Evolutionary conservation across 345 rosid genomes (phyloP), one percentile per base, ranked within the genome.

Genomic region (Leavenworthia alabamica): DNA sequence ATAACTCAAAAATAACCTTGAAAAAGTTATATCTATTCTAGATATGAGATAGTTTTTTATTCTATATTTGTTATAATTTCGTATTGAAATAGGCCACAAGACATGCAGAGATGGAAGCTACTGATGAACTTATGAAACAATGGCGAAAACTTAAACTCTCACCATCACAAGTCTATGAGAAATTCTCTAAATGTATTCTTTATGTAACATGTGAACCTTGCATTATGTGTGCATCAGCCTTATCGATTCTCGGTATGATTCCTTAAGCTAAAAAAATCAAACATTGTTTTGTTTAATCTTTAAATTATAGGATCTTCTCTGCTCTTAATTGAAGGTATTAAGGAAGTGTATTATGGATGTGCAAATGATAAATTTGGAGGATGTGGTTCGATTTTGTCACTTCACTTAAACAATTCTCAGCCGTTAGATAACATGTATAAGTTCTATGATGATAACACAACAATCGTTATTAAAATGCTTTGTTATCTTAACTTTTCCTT

Each of bases 31-130:
- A 7, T 22, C 0, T 56, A 35, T 14, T 32, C 23, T 31, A n/a
- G 29, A 6, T 13, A n/a, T 31, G 22, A 16, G 10, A 22, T 41
- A 12, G 16, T 20, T 20, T 20, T 20, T 29, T 37, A 37, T 10
- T 7, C 14, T 29, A 14, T 4, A 13, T 28, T 39, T 29, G 17
- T 28, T 27, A 17, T 33, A 15, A 7, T 28, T 37, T 23, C 23
- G n/a, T 37, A 60, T 26, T 39, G 57, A 15, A 39, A 28, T n/a
- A 86, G 88, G 99, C 94, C 27, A 79, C 91, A 22, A 89, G 90
- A 74, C 94, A 93, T 81, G 97, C 96, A 7, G 97, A 89, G 80
- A 93, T 87, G 96, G 97, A 93, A 66, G 94, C 92, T 51, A 78
- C 81, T 58, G 94, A 93, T 71, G 17, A 61, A 72, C 88, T 89